phyloP scores from a whole-genome alignment of 75 land plant genomes.

The Gnetum montanum region DNA sequence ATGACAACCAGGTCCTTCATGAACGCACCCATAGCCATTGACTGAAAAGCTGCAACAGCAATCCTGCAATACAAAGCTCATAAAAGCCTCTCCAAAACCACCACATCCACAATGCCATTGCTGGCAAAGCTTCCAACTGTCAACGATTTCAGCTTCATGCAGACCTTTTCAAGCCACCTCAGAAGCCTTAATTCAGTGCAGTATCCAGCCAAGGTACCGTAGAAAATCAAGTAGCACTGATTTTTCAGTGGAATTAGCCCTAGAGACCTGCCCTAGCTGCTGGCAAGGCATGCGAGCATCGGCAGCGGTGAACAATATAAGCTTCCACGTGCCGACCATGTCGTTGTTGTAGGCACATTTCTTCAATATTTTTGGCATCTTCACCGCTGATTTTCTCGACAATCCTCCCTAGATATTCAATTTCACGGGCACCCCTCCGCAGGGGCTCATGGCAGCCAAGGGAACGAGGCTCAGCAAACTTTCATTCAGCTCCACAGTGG shows the following conservation, averaged over 20 bases:
- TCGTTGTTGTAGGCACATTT: constrained; percentile 51
- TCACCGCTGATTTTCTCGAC: constrained; percentile 49
- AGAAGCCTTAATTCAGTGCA: constrained; percentile 31
- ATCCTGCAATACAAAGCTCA: constrained; percentile 42
- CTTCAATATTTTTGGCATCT: constrained; percentile 33
- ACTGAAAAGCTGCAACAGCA: constrained; percentile 52
- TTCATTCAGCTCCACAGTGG: constrained; percentile 60
- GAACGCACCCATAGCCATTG: constrained; percentile 38
- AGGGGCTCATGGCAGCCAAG: constrained; percentile 30
- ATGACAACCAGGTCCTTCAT: constrained; percentile 51
- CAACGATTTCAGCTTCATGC: constrained; percentile 37
- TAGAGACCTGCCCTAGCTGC: constrained; percentile 45
- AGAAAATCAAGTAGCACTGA: constrained; percentile 39
- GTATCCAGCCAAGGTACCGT: constrained; percentile 50
- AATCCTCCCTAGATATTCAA: constrained; percentile 41
- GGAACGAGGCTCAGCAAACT: constrained; percentile 47
- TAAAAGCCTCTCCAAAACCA: no score
- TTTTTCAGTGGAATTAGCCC: constrained; percentile 58
- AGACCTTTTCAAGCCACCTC: constrained; percentile 23
- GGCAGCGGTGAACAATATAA: constrained; percentile 62
- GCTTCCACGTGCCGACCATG: constrained; percentile 42
- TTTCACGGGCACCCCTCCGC: constrained; percentile 60
- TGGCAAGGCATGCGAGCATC: constrained; percentile 27
- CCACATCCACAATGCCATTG: constrained; percentile 22
- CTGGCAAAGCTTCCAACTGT: constrained; percentile 33